phyloP scores from a whole-genome alignment of 352 stramenopile species.

The Achlya hypogyna region DNA sequence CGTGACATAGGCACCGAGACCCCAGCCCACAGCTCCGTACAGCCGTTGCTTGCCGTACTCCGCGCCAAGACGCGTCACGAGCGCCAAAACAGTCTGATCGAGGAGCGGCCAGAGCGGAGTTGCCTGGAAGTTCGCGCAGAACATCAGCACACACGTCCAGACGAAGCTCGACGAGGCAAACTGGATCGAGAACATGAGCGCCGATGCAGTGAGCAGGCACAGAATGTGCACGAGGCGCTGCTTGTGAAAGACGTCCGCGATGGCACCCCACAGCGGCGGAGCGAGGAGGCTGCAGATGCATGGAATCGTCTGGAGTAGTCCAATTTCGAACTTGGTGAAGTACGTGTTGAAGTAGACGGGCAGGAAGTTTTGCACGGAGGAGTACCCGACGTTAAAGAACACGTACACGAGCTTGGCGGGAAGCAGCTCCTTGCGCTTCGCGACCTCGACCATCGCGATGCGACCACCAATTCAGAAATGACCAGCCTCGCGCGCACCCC shows the following conservation, averaged over 20 bases:
- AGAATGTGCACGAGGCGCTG: conserved; percentile 35
- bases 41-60: conserved; percentile 74
- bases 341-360: conserved; percentile 22
- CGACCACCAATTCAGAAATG: neutral
- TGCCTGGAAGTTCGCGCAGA: conserved; percentile 64
- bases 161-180: conserved; percentile 47
- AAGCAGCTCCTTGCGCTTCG: neutral
- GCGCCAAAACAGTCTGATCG: conserved; percentile 54
- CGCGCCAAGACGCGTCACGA: conserved; percentile 46
- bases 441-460: neutral
- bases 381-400: too few relatives aligned
- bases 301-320: conserved; percentile 32
- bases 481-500: neutral
- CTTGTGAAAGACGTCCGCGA: conserved; percentile 34
- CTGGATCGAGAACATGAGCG: conserved; percentile 39
- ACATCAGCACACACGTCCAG: conserved; percentile 63
- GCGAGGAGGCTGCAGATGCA: conserved; percentile 38
- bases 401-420: neutral
- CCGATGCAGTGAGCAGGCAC: conserved; percentile 31
- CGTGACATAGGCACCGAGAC: conserved; percentile 50
- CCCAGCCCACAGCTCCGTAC: conserved; percentile 60
- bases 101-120: conserved; percentile 55
- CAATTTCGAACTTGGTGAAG: conserved; percentile 48
- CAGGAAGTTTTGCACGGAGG: conserved; percentile 2
- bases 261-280: conserved; percentile 32